Evolutionary conservation across 179 eudicot genomes (phyloP).

Genomic region (Pouteria campechiana): DNA sequence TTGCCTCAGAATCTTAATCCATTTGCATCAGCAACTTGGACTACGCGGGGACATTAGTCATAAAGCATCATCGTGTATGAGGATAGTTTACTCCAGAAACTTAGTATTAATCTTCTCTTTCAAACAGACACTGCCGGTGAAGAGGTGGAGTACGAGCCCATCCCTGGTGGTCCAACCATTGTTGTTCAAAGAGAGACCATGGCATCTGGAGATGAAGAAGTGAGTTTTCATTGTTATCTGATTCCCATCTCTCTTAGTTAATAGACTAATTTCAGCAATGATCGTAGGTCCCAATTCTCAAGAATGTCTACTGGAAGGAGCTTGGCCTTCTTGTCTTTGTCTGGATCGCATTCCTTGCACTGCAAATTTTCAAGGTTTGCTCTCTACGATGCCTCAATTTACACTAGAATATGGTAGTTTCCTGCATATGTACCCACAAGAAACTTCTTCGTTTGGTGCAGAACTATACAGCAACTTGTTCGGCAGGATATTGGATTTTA

Average conservation of each 20-base stretch:
- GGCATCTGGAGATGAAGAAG: conserved; percentile 25
- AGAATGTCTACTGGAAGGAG: conserved; percentile 83
- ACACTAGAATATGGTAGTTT: no score
- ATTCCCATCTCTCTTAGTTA: background rate
- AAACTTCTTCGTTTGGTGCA: conserved; percentile 15
- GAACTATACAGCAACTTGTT: conserved; percentile 52
- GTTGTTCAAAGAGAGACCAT: conserved; percentile 11
- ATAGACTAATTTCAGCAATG: conserved; percentile 3
- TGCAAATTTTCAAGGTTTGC: conserved; percentile 66
- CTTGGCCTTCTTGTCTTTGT: conserved; percentile 65
- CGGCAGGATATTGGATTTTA: conserved; percentile 58
- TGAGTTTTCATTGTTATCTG: conserved; percentile 8
- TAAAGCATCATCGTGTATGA: background rate
- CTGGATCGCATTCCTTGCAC: conserved; percentile 66
- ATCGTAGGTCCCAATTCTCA: conserved; percentile 38
- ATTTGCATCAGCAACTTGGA: no score
- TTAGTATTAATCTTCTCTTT: background rate
- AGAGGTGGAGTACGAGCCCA: conserved; percentile 56
- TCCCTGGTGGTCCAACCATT: conserved; percentile 61
- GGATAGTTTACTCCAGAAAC: background rate
- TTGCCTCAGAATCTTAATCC: conserved; percentile 18
- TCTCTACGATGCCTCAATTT: background rate
- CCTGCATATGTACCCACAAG: background rate
- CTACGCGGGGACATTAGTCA: no score
- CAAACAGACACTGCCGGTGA: conserved; percentile 29